Evolutionary conservation across 176 grass and related monocot species (phyloP), one percentile per base, ranked within the genome.

Genomic region (Eragrostis curvula): DNA sequence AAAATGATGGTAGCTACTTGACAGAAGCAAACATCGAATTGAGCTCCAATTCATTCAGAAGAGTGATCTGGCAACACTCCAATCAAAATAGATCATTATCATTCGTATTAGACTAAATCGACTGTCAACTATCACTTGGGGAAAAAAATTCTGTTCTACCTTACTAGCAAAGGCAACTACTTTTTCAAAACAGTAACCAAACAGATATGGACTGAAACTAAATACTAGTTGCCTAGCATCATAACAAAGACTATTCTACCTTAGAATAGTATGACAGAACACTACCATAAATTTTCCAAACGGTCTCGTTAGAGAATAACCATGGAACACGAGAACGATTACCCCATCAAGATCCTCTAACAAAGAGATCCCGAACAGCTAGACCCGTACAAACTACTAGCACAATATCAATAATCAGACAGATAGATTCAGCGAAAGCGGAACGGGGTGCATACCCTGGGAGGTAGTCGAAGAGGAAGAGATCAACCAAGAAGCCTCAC

Each of bases 391-490:
- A 5, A 36, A 63, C 24, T 66, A 68, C 3, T 3, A 64, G 13
- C 62, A 23, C 45, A 32, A 11, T 59, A 16, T 11, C 32, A 81
- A 39, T 0, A 81, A 49, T 3, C 51, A 75, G 20, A 63, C 58
- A 75, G 50, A 84, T 52, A 14, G 52, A 14, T 11, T 24, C 7
- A 71, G 9, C 62, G 18, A 29, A 36, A 20, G 15, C 11, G 15
- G 29, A 40, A 16, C 2, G 14, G 9, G 4, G 7, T 0, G 21
- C 67, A 15, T 82, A 90, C 83, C 83, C 48, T 90, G 2, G 66
- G 83, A 85, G 87, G 88, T 20, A 78, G 78, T 82, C 8, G 67
- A 83, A 57, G 88, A 83, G 79, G 88, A 86, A 79, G 88, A 90
- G 61, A 74, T 83, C 74, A 74, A 79, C 83, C 88, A 86, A 90